phyloP scores from a whole-genome alignment of 495 filamentous ascomycete genomes.

The Sabuloglossum arenarium region DNA sequence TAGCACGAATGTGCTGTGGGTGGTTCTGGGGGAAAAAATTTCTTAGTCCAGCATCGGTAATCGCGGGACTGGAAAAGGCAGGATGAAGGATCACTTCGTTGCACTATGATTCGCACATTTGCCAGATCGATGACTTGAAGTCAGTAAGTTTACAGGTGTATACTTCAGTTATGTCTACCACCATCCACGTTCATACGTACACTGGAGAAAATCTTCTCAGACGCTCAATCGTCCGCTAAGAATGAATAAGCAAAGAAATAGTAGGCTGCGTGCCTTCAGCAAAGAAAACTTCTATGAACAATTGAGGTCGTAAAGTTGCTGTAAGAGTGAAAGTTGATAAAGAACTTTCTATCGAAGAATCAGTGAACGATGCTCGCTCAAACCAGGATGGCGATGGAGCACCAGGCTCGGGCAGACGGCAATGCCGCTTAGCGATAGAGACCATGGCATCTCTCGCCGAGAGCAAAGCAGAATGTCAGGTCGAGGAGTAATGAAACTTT shows the following conservation, averaged over 20 bases:
- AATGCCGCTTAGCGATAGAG: background rate
- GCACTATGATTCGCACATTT: background rate
- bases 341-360: background rate
- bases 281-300: background rate
- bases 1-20: too few species aligned
- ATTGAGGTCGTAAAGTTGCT: background rate
- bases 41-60: too few species aligned
- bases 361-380: background rate
- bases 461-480: background rate
- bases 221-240: background rate
- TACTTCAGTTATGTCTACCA: background rate
- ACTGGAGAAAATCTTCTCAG: background rate
- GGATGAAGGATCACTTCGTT: too few species aligned
- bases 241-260: background rate
- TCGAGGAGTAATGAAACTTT: background rate
- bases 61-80: too few species aligned
- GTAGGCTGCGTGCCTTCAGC: background rate
- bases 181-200: background rate
- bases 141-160: background rate
- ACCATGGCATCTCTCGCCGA: background rate
- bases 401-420: background rate
- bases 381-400: background rate
- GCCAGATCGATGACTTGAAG: background rate
- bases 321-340: background rate
- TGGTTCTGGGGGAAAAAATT: too few species aligned